Evolutionary conservation across 1,284 basidiomycete genomes (phyloP).

Genomic region (Tilletia caries): DNA sequence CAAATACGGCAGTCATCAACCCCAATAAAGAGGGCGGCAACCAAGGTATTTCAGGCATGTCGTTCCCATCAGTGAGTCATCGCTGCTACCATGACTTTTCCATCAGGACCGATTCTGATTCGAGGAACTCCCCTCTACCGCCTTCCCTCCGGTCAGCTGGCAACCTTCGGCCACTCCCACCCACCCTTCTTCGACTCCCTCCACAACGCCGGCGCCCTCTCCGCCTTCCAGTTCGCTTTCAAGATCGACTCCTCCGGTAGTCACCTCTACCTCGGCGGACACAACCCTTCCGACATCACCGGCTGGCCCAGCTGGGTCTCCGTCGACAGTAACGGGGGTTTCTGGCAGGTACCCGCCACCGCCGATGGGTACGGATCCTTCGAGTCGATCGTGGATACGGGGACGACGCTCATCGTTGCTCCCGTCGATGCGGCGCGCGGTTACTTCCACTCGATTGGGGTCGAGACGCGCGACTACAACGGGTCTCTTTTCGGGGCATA

Average conservation of each 20-base stretch:
- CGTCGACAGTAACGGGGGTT: conserved; percentile 48
- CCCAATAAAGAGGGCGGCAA: conserved; percentile 25
- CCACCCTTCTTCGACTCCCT: conserved; percentile 39
- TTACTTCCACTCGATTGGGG: conserved; percentile 60
- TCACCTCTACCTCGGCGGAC: conserved; percentile 62
- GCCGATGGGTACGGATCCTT: conserved; percentile 45
- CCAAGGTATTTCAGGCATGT: conserved; percentile 54
- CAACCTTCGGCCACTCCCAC: conserved; percentile 32
- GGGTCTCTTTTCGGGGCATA: conserved; percentile 55
- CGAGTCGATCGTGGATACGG: conserved; percentile 61
- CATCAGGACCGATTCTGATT: too few relatives aligned
- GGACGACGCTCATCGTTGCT: conserved; percentile 57
- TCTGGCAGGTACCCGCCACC: conserved; percentile 47
- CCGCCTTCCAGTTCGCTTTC: conserved; percentile 60
- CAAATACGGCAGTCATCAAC: conserved; percentile 47
- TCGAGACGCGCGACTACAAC: conserved; percentile 48
- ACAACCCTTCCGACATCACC: conserved; percentile 36
- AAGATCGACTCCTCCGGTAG: conserved; percentile 61
- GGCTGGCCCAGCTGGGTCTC: conserved; percentile 55
- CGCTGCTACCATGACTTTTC: too few relatives aligned
- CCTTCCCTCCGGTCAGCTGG: too few relatives aligned
- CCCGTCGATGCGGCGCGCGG: conserved; percentile 49
- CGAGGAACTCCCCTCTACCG: too few relatives aligned
- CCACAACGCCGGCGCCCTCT: conserved; percentile 22
- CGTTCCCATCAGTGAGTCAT: conserved; percentile 43